phyloP scores from a whole-genome alignment of 257 asterid genomes.

The Fraxinus americana region DNA sequence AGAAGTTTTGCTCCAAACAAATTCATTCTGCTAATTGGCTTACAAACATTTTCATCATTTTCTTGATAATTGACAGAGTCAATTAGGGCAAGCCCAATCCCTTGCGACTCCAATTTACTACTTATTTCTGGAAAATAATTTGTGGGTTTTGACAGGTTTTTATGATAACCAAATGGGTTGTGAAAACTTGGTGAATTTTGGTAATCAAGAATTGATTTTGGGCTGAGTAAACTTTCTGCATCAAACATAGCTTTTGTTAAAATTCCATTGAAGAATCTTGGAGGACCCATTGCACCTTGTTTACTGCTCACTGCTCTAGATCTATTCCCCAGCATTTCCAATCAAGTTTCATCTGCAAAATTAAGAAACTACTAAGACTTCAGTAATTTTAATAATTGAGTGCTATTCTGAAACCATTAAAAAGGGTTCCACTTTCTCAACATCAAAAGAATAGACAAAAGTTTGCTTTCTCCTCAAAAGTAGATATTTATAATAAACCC shows the following conservation, averaged over 20 bases:
- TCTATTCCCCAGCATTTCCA: constrained; percentile 65
- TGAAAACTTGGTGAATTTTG: constrained; percentile 43
- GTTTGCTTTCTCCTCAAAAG: constrained; percentile 19
- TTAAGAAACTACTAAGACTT: background rate
- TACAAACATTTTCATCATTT: constrained; percentile 23
- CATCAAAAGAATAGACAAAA: constrained; percentile 38
- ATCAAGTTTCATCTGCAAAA: constrained; percentile 4
- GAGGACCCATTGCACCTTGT: constrained; percentile 50
- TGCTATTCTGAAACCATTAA: constrained; percentile 33
- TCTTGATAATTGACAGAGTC: constrained; percentile 45
- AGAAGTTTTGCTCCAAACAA: constrained; percentile 73
- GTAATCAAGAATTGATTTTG: constrained; percentile 73
- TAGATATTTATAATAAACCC: constrained; percentile 15
- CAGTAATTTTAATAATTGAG: constrained; percentile 22
- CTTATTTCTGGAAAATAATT: background rate
- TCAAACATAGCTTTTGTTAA: constrained; percentile 44
- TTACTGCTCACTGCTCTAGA: constrained; percentile 63
- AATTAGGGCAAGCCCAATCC: constrained; percentile 73
- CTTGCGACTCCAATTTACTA: constrained; percentile 37
- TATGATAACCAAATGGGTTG: constrained; percentile 54
- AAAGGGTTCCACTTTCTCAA: constrained; percentile 29
- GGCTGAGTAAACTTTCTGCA: constrained; percentile 41
- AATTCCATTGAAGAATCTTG: constrained; percentile 62
- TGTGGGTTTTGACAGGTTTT: constrained; percentile 10
- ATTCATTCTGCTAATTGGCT: constrained; percentile 53